Evolutionary conservation across 805 yeast genomes (phyloP).

Genomic region (Wickerhamomyces bisporus): DNA sequence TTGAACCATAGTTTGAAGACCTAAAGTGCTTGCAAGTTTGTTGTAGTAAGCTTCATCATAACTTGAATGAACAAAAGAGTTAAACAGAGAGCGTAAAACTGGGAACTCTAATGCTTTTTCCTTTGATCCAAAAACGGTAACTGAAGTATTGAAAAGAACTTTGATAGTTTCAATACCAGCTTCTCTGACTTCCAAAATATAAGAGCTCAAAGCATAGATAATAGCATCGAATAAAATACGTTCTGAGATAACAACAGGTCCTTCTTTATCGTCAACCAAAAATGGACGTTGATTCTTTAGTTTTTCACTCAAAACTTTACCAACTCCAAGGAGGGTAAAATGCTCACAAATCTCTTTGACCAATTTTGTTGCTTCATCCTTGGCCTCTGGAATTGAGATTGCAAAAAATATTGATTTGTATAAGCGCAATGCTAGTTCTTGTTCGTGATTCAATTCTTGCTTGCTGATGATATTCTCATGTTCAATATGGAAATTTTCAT

Average conservation of each 20-base stretch:
- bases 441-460: slow-evolving; percentile 51
- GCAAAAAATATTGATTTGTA: slow-evolving; percentile 72
- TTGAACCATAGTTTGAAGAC: slow-evolving; percentile 66
- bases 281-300: slow-evolving; percentile 65
- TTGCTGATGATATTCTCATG: slow-evolving; percentile 43
- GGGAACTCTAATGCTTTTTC: slow-evolving; percentile 70
- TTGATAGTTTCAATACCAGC: slow-evolving; percentile 67
- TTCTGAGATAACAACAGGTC: slow-evolving; percentile 63
- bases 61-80: slow-evolving; percentile 84
- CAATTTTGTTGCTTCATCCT: slow-evolving; percentile 58
- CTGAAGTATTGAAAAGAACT: slow-evolving; percentile 54
- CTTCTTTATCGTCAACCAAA: slow-evolving; percentile 75
- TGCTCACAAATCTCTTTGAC: slow-evolving; percentile 71
- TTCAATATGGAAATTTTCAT: slow-evolving; percentile 25
- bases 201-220: slow-evolving; percentile 73
- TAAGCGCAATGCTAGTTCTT: slow-evolving; percentile 57
- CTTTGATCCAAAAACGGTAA: slow-evolving; percentile 58
- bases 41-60: slow-evolving; percentile 83
- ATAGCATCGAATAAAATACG: slow-evolving; percentile 70
- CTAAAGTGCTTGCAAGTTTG: slow-evolving; percentile 86
- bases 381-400: slow-evolving; percentile 66
- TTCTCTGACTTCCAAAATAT: slow-evolving; percentile 61
- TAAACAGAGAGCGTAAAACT: slow-evolving; percentile 67
- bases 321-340: slow-evolving; percentile 70
- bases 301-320: slow-evolving; percentile 65